Evolutionary conservation across 2,329 filamentous ascomycete species (phyloP), one percentile per base, ranked within the genome.

Genomic region (Fusarium hostae): DNA sequence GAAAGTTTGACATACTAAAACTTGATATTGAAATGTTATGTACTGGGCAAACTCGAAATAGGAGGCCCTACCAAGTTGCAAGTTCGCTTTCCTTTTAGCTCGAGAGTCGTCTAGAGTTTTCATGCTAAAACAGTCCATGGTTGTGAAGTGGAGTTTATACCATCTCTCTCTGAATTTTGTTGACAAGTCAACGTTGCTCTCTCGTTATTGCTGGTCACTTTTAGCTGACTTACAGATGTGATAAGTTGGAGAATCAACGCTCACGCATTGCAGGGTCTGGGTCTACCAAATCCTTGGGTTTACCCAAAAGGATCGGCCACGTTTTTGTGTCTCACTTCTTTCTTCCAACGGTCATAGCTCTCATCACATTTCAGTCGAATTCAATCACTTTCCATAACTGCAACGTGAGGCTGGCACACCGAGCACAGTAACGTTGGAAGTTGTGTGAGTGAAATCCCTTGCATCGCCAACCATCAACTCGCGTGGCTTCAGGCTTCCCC

Each of bases 401-500:
- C 28, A 61, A 43, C 30, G 9, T 22, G 18, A 47, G 44, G 37
- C 34, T 40, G 37, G 26, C 43, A 66, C 44, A 66, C 34, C n/a
- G 24, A 68, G 40, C 22, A 40, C 12, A 34, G 45, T 35, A 63
- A 66, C 66, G 39, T 45, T 50, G 28, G 26, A 47, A 61, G 50
- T 39, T 58, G 39, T 37, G 26, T 59, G 43, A 30, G 39, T 66
- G 59, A 34, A 66, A 50, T 65, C 50, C 47, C 34, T 66, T 41
- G 45, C 56, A 58, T 62, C 37, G 34, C 32, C 55, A 50, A 50
- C 50, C 54, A 60, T 64, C 58, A 68, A 66, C 44, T 73, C 62
- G 66, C 54, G 45, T 64, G 51, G 68, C 62, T 59, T 47, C 57
- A 59, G 41, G 50, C 58, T 73, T 72, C 70, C 66, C 62, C 66